Conservation (phyloP, 768 basidiomycete species). For the Grammothele lineata region DNA sequence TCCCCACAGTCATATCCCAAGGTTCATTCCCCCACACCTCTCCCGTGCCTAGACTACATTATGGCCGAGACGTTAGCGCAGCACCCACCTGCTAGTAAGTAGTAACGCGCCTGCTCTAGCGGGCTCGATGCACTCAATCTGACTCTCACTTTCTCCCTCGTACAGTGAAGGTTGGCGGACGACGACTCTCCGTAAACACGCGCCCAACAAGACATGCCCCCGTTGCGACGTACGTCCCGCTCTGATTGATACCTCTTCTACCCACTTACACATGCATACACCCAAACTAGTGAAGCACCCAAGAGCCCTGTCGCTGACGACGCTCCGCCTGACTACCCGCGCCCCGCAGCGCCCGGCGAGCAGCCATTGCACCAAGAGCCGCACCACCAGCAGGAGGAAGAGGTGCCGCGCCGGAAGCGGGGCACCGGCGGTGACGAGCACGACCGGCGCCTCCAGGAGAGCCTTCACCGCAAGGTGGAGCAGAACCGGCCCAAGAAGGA, state of each 20-base stretch:
- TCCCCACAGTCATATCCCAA: not conserved
- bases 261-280: too few species aligned
- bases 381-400: conserved; percentile 13
- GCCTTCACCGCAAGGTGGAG: conserved; percentile 17
- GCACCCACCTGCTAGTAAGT: conserved; percentile 21
- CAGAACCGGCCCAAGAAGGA: conserved; percentile 18
- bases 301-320: conserved; percentile 1
- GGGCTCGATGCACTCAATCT: not conserved
- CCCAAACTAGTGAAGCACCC: conserved; percentile 15
- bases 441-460: conserved; percentile 20
- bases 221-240: conserved; percentile 9
- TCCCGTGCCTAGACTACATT: not conserved
- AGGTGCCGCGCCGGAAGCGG: conserved; percentile 18
- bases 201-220: conserved; percentile 8
- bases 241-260: too few species aligned
- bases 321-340: conserved; percentile 17
- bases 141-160: not conserved
- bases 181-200: conserved; percentile 16
- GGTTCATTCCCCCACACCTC: not conserved
- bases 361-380: conserved; percentile 3
- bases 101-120: not conserved
- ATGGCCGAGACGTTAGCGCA: conserved; percentile 15
- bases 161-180: conserved; percentile 21
- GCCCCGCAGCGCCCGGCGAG: conserved; percentile 19
- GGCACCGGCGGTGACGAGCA: conserved; percentile 20